Evolutionary conservation across 768 basidiomycete genomes (phyloP), one percentile per base, ranked within the genome.

Genomic region (Tricholoma matsutake): DNA sequence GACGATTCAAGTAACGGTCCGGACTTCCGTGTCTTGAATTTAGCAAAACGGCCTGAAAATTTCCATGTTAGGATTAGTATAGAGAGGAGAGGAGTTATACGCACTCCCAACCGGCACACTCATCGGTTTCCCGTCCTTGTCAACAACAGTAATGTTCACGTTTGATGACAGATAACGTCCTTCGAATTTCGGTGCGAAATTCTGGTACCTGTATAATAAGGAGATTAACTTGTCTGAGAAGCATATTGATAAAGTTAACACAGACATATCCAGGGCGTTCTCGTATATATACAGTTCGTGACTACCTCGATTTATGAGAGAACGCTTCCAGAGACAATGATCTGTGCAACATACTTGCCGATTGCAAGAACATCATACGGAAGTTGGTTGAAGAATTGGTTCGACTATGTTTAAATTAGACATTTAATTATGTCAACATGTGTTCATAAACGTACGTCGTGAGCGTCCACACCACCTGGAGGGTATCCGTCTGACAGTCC

Each of bases 91-190:
- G 45, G 5, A 25, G 52, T 6, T n/a, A 29, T 29, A 61, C 70
- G 51, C 61, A 76, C 75, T 72, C 47, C 78, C 82, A 54, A 79
- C 73, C 1, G 78, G 75, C 5, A 72, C 68, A 52, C 64, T 77
- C 29, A 76, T 72, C 3, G 71, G 68, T 34, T 76, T 66, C 32
- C 76, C 75, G n/a, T 75, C 60, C 34, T 73, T 66, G 65, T 83
- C 80, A 14, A 79, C 63, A 9, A 89, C 68, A 2, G 92, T 94
- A 69, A 96, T 91, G 74, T 96, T 91, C 58, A 85, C 90, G 67
- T 96, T 96, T 2, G 88, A 91, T 1, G 92, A 86, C 52, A 97
- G 75, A 71, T 94, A 95, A 49, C 86, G 81, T 6, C 89, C 92
- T 7, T 83, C 78, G 72, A 86, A 80, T 51, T 83, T 74, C 2